These are phyloP conservation scores for Amaranthus tricolor DNA, from an alignment of 179 eudicot genomes.

Conservation along the genomic window DNA sequence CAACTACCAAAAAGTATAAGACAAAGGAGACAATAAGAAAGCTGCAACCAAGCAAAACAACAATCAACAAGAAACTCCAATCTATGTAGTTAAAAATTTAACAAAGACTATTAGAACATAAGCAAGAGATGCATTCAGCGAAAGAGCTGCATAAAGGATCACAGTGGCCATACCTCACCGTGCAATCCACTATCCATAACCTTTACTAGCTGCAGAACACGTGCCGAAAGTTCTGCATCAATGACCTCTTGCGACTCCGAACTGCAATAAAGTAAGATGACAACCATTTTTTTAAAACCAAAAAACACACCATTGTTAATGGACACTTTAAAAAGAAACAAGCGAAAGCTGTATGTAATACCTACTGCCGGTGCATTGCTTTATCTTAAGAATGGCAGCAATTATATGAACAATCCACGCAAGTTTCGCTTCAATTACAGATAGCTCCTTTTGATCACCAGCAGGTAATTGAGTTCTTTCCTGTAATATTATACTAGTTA, in stretches of 20 bases:
- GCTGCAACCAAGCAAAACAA: neutral
- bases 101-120: neutral
- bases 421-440: constrained; percentile 81
- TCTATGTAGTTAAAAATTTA: neutral
- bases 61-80: neutral
- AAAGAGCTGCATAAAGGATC: neutral
- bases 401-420: constrained; percentile 95
- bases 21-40: neutral
- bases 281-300: neutral
- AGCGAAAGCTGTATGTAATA: constrained; percentile 19
- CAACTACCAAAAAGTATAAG: neutral
- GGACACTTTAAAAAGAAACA: neutral
- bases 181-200: constrained; percentile 88
- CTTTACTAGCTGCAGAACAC: constrained; percentile 82
- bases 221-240: constrained; percentile 96
- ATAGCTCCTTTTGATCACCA: constrained; percentile 55
- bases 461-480: constrained; percentile 61
- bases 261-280: constrained; percentile 42
- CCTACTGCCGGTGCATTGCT: constrained; percentile 76
- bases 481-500: constrained; percentile 33
- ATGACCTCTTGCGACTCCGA: constrained; percentile 85
- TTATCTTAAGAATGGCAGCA: constrained; percentile 79
- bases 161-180: constrained; percentile 48
- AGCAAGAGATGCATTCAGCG: neutral
- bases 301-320: neutral